A percentile compares a stretch with the other conserved stretches of the same genome.
Evolutionary conservation across 2,329 filamentous ascomycete genomes (phyloP).

Genomic region (Trichoderma citrinoviride): DNA sequence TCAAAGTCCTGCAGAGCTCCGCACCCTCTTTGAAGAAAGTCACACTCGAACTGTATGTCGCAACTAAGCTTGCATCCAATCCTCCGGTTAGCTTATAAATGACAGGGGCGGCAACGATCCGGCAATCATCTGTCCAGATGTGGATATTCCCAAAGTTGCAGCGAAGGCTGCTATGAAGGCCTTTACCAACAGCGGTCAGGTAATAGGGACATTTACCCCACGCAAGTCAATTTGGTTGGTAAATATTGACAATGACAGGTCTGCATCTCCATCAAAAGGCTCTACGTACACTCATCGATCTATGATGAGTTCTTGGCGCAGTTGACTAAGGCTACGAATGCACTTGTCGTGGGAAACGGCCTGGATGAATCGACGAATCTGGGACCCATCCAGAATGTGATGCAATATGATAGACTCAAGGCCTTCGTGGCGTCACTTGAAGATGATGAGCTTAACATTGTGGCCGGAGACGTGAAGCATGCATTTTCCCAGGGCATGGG

Average conservation of each 20-base stretch:
- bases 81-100: neutral
- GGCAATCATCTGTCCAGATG: constrained; percentile 44
- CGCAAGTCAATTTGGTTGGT: no score
- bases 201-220: no score
- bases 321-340: constrained; percentile 28
- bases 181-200: constrained; percentile 49
- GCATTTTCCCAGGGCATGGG: constrained; percentile 58
- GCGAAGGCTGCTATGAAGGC: constrained; percentile 31
- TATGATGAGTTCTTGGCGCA: constrained; percentile 52
- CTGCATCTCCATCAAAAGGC: constrained; percentile 57
- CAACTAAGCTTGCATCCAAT: no score
- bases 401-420: constrained; percentile 46
- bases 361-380: constrained; percentile 29
- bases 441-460: constrained; percentile 30
- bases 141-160: constrained; percentile 43
- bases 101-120: constrained; percentile 60
- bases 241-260: no score
- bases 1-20: constrained; percentile 62
- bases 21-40: constrained; percentile 53
- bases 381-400: constrained; percentile 58
- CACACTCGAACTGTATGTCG: neutral
- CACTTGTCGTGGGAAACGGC: constrained; percentile 46
- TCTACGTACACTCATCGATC: constrained; percentile 57
- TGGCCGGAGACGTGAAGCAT: constrained; percentile 34
- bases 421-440: constrained; percentile 28